phyloP scores from a whole-genome alignment of 192 early-diverging fungal species.

The Umbelopsis ramanniana region DNA sequence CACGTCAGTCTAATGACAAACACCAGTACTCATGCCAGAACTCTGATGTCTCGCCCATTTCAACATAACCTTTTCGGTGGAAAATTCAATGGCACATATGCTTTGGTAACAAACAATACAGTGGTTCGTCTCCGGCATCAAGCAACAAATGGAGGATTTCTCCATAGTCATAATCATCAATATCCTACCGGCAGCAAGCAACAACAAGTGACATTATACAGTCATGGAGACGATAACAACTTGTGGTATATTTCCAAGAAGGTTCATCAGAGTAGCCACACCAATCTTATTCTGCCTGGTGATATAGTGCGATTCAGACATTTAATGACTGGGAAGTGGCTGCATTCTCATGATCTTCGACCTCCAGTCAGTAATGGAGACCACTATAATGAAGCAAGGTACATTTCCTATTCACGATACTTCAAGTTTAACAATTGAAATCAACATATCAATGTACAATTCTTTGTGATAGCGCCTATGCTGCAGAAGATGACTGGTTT shows the following conservation, averaged over 20 bases:
- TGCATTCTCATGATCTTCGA: constrained; percentile 74
- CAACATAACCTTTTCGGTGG: constrained; percentile 79
- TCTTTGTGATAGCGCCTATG: constrained; percentile 54
- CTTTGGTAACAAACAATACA: constrained; percentile 66
- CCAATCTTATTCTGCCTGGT: constrained; percentile 58
- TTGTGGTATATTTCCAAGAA: constrained; percentile 62
- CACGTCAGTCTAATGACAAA: constrained; percentile 80
- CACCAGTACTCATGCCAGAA: constrained; percentile 82
- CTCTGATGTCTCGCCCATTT: constrained; percentile 90
- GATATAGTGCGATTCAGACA: constrained; percentile 79
- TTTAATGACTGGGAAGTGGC: constrained; percentile 51
- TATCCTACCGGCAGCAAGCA: constrained; percentile 80
- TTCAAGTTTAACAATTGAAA: no score
- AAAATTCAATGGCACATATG: constrained; percentile 47
- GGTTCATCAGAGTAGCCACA: not conserved
- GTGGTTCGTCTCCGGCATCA: constrained; percentile 66
- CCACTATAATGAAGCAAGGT: constrained; percentile 75
- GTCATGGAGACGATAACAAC: constrained; percentile 84
- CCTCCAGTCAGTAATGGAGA: constrained; percentile 70
- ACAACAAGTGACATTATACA: constrained; percentile 82
- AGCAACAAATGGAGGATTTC: constrained; percentile 73
- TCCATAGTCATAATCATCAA: constrained; percentile 69
- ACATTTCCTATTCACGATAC: not conserved
- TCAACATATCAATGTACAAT: no score
- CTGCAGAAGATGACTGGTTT: constrained; percentile 79